Evolutionary conservation across 2,329 filamentous ascomycete genomes (phyloP), one percentile per base, ranked within the genome.

Genomic region (Fusarium phyllophilum): DNA sequence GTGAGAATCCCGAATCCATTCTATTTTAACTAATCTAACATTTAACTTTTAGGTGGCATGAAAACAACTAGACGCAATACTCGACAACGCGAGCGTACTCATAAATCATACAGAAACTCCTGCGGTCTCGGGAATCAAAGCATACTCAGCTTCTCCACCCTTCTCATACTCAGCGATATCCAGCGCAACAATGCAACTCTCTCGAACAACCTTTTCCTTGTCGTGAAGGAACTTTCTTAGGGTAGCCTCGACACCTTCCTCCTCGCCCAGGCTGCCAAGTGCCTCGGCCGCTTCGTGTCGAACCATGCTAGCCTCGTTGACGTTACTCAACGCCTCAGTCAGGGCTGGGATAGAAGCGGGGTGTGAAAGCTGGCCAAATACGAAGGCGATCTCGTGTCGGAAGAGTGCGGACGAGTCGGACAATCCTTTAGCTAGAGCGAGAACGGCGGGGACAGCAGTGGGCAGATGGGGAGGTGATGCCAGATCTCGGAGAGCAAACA

Each of bases 81-180:
- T 76, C 66, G 64, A 66, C 56, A 56, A 68, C 52, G 44, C 69
- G 41, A 72, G 60, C 52, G 60, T 70, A 56, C 60, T 61, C 62
- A 74, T 68, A 63, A 67, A 75, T 80, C 78, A 85, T 69, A 83
- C 84, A 65, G 82, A 77, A 75, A 83, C 83, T 73, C 83, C 83
- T 71, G 82, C 81, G 56, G 83, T 83, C 77, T 93, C 89, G 7
- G 95, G 96, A 75, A 98, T 92, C 79, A 97, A 88, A 52, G 96
- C 96, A 86, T 99, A 99, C 81, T 99, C 95, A 38, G 91, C 86
- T 83, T 97, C 91, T 46, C 94, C 93, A 76, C 91, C 93, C 86
- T 93, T 94, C 87, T 99, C 96, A 79, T 94, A 98, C 80, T 98
- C 96, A 17, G 95, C 96, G 94, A 99, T 99, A 83, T 99, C 96